Evolutionary conservation across 2,329 filamentous ascomycete genomes (phyloP).

Genomic region (Cladophialophora carrionii): DNA sequence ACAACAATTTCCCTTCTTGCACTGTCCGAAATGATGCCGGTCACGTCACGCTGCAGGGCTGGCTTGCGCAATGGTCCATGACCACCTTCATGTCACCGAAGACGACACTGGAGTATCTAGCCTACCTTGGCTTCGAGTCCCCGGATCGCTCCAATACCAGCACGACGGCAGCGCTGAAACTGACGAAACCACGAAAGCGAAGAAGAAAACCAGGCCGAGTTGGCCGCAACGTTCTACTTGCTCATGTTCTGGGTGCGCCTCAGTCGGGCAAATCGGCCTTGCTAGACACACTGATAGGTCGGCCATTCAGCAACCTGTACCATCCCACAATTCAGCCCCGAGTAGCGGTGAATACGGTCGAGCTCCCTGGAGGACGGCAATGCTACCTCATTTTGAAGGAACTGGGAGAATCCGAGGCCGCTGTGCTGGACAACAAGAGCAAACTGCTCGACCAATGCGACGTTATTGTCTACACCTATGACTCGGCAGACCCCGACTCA

Average conservation of each 20-base stretch:
- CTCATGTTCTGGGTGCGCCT: constrained; percentile 84
- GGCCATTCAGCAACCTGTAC: constrained; percentile 81
- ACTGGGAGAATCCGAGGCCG: constrained; percentile 83
- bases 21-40: constrained; percentile 95
- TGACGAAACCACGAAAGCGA: constrained; percentile 88
- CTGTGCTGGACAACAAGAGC: constrained; percentile 86
- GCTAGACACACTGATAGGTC: constrained; percentile 86
- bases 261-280: constrained; percentile 89
- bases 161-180: constrained; percentile 81
- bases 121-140: constrained; percentile 92
- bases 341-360: constrained; percentile 92
- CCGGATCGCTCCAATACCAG: constrained; percentile 70
- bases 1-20: constrained; percentile 86
- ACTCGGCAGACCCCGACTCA: constrained; percentile 94
- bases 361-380: constrained; percentile 92
- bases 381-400: constrained; percentile 96
- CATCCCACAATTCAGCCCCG: constrained; percentile 93
- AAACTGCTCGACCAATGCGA: constrained; percentile 88
- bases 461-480: constrained; percentile 91
- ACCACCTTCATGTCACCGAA: constrained; percentile 96
- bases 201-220: constrained; percentile 80
- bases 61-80: constrained; percentile 99
- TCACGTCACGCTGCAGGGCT: constrained; percentile 92
- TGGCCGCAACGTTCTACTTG: constrained; percentile 90
- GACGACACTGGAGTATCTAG: constrained; percentile 92